Base-by-base conservation (phyloP, 306 rosid species). In the Delonix regia region DNA sequence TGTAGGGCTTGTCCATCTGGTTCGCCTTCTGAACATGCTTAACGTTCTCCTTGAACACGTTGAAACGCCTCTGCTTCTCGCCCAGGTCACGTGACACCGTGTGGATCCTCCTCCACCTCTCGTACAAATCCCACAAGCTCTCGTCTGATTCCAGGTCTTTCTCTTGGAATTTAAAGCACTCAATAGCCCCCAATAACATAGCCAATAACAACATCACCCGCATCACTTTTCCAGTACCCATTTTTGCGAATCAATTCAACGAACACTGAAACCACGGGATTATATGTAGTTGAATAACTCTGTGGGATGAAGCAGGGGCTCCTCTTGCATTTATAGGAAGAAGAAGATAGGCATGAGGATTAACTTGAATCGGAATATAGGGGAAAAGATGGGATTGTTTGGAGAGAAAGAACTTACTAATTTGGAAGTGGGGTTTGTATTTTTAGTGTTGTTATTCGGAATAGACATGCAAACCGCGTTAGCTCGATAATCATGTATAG, bases 1-100 rank as follows among this genome's bases (percentile, higher is more conserved):
- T 86, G 81, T 88, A 88, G 9, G 86, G 90, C 76, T 49, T 88
- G 28, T 69, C 66, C 88, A 84, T 88, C 64, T 80, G 80, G 81
- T 86, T 88, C 67, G 78, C 82, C 72, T 73, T 74, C 81, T 82
- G 82, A 7, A 86, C 74, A 69, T 88, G 87, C 77, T 68, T 78
- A 16, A 73, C 80, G 14, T 86, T 88, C 57, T 75, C 74, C 78
- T 88, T 88, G 74, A 86, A 88, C 69, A 86, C 87, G 19, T 75
- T 74, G 87, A 84, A 88, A 33, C 87, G 90, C 39, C 21, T 71
- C 2, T 22, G 68, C 87, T 86, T 85, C 70, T 86, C 87, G 7
- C 81, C 6, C 3, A 61, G 75, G 74, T 57, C 78, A 10, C 39
- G 74, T 15, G 90, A 78, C 34, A 81, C 84, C 2, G 80, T 69